phyloP scores from a whole-genome alignment of 768 basidiomycete genomes.

The Trametes gibbosa region DNA sequence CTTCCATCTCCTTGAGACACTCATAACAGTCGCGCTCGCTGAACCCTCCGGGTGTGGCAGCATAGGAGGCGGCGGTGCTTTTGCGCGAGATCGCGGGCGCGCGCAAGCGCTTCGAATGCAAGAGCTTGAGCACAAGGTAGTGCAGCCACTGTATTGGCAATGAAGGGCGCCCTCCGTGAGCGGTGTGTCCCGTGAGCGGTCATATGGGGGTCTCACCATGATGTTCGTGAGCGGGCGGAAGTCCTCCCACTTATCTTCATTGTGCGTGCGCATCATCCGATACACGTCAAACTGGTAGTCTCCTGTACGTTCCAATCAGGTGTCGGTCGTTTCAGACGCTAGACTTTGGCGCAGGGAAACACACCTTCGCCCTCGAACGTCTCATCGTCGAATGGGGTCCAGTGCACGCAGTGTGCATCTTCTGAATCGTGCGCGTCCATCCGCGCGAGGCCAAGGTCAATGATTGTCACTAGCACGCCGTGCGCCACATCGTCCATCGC shows the following conservation, averaged over 20 bases:
- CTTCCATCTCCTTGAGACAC: slow-evolving; percentile 65
- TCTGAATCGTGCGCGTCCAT: slow-evolving; percentile 58
- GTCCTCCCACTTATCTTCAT: slow-evolving; percentile 63
- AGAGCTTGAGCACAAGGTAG: slow-evolving; percentile 72
- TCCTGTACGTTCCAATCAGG: slow-evolving; percentile 40
- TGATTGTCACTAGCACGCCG: slow-evolving; percentile 80
- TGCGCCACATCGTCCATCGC: slow-evolving; percentile 64
- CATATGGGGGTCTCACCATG: slow-evolving; percentile 54
- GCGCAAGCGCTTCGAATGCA: slow-evolving; percentile 67
- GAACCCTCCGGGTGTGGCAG: slow-evolving; percentile 39
- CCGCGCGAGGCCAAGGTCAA: slow-evolving; percentile 92
- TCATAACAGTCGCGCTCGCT: slow-evolving; percentile 69
- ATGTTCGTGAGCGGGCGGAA: slow-evolving; percentile 87
- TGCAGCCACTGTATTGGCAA: slow-evolving; percentile 79
- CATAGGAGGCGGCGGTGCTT: slow-evolving; percentile 24
- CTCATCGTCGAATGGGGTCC: slow-evolving; percentile 84
- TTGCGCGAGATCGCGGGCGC: slow-evolving; percentile 46
- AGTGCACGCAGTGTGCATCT: slow-evolving; percentile 49
- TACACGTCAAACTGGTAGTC: slow-evolving; percentile 97
- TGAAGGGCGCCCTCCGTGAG: no score
- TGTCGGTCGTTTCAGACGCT: background rate
- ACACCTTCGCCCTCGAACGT: slow-evolving; percentile 89
- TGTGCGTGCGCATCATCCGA: slow-evolving; percentile 74
- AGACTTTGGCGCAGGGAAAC: background rate
- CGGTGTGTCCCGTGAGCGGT: background rate